Conservation (phyloP, 2,329 filamentous ascomycete genomes). For the Trichoderma sp. region DNA sequence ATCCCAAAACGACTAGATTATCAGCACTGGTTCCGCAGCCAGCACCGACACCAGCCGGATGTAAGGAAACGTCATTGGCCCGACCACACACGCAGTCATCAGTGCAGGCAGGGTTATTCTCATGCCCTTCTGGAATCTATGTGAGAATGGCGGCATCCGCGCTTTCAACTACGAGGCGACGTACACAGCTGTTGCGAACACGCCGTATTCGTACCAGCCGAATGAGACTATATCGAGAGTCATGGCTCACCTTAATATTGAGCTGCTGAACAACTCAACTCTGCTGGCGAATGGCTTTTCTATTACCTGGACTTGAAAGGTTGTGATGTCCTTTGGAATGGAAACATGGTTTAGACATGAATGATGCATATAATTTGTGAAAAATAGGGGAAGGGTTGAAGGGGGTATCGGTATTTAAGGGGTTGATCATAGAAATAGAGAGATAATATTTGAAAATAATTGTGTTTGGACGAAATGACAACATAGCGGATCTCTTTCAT, state of each 20-base stretch:
- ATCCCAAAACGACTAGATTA: background rate
- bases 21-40: background rate
- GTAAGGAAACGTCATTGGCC: constrained; percentile 7
- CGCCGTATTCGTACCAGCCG: constrained; percentile 17
- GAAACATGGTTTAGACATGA: no score
- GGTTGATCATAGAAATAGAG: background rate
- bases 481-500: background rate
- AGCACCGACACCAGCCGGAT: constrained; percentile 17
- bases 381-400: background rate
- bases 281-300: background rate
- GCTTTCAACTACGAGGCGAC: constrained; percentile 18
- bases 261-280: background rate
- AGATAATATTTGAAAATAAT: background rate
- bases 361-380: background rate
- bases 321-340: background rate
- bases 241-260: constrained; percentile 7
- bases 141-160: background rate
- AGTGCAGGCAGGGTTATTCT: constrained; percentile 11
- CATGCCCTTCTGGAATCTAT: constrained; percentile 17
- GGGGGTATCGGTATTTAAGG: background rate
- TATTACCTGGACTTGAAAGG: background rate
- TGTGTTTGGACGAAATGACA: background rate
- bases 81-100: background rate
- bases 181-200: constrained; percentile 4
- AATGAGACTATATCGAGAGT: constrained; percentile 17